These are phyloP conservation scores for Apiospora phragmitis DNA, from an alignment of 2,329 filamentous ascomycete genomes.

Conservation along the genomic window DNA sequence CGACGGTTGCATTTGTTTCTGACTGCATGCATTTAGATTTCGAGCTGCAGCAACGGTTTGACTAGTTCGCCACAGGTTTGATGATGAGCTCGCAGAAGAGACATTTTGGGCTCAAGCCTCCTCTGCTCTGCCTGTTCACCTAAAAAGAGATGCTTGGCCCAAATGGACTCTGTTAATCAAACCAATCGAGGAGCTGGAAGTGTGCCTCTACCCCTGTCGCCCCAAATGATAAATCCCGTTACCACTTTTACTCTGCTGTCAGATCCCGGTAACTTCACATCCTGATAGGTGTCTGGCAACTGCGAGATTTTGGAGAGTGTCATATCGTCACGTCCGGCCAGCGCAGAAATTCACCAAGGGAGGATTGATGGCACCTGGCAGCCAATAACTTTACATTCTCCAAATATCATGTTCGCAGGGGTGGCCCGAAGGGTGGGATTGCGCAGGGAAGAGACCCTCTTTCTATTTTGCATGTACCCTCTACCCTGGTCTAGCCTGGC, in stretches of 20 bases:
- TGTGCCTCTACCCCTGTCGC: background rate
- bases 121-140: background rate
- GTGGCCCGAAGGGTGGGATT: slow-evolving; percentile 3
- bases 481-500: slow-evolving; percentile 3
- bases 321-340: background rate
- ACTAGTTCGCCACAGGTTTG: slow-evolving; percentile 3
- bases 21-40: slow-evolving; percentile 2
- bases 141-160: background rate
- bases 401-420: background rate
- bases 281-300: background rate
- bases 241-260: slow-evolving; percentile 1
- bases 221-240: slow-evolving; percentile 5
- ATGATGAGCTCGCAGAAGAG: background rate
- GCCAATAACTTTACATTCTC: background rate
- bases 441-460: slow-evolving; percentile 5
- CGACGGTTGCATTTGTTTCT: background rate
- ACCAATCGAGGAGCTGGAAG: background rate
- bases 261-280: background rate
- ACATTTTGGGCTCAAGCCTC: slow-evolving; percentile 6
- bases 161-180: background rate
- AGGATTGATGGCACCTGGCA: slow-evolving; percentile 1
- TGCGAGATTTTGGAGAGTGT: background rate
- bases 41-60: slow-evolving; percentile 3
- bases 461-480: slow-evolving; percentile 8
- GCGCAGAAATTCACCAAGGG: background rate